Evolutionary conservation across 208 protist species (phyloP).

Genomic region (Wallacemonas rigidus): DNA sequence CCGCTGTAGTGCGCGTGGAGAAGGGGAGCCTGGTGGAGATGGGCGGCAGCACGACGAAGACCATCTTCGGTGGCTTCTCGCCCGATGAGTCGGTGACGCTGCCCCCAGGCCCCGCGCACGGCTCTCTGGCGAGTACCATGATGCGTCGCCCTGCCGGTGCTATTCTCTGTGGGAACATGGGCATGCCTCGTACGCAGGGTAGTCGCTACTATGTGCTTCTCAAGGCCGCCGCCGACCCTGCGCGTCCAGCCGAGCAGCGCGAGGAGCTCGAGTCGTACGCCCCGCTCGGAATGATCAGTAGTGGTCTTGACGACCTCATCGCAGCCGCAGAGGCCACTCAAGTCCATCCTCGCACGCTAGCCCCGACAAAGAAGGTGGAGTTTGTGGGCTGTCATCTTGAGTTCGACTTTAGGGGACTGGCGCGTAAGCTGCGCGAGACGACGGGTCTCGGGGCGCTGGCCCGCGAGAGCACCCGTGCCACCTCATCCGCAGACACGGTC

Average conservation of each 20-base stretch:
- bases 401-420: slow-evolving; percentile 28
- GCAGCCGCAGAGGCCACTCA: slow-evolving; percentile 27
- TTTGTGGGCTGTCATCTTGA: slow-evolving; percentile 43
- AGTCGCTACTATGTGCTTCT: slow-evolving; percentile 84
- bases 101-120: slow-evolving; percentile 16
- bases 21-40: slow-evolving; percentile 65
- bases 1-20: slow-evolving; percentile 68
- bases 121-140: slow-evolving; percentile 41
- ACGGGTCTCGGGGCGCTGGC: background rate
- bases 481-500: too few relatives aligned
- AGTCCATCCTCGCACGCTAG: slow-evolving; percentile 70
- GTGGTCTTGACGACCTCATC: slow-evolving; percentile 52
- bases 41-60: slow-evolving; percentile 80
- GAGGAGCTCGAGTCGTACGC: slow-evolving; percentile 18
- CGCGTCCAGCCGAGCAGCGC: slow-evolving; percentile 22
- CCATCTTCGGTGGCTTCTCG: slow-evolving; percentile 79
- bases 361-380: slow-evolving; percentile 49
- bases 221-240: slow-evolving; percentile 21
- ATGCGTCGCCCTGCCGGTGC: slow-evolving; percentile 55
- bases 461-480: background rate
- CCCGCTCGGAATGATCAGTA: slow-evolving; percentile 60
- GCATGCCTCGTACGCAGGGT: slow-evolving; percentile 64
- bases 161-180: slow-evolving; percentile 65
- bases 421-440: background rate
- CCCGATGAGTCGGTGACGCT: slow-evolving; percentile 48